Percentiles rank a stretch among this genome's conserved stretches.
Conservation (phyloP, 306 rosid species). For the Ziziphus jujuba region DNA sequence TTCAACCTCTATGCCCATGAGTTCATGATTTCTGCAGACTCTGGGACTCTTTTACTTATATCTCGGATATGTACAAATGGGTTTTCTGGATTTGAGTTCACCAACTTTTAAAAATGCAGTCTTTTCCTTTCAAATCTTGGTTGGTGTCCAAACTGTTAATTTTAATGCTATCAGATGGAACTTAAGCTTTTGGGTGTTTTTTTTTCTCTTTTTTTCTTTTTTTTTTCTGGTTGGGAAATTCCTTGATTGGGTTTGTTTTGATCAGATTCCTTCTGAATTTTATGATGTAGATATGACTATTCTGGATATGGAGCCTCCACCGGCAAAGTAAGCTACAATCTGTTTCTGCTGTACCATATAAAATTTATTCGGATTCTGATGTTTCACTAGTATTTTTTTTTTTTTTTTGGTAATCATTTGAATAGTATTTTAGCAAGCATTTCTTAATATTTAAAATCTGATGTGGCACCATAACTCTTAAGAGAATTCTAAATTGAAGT, state of each 20-base stretch:
- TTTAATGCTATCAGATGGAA: constrained; percentile 9
- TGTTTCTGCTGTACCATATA: constrained; percentile 13
- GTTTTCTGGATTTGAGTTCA: constrained; percentile 7
- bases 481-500: no score
- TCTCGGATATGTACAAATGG: background rate
- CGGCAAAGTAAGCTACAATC: constrained; percentile 69
- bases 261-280: constrained; percentile 28
- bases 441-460: background rate
- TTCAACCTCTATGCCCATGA: background rate
- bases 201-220: no score
- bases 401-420: no score
- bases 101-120: background rate
- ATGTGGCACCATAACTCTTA: no score
- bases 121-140: no score
- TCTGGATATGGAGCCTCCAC: constrained; percentile 99
- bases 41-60: background rate
- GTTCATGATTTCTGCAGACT: background rate
- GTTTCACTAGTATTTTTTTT: background rate
- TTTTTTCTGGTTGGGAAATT: constrained; percentile 8
- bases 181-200: constrained; percentile 2
- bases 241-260: constrained; percentile 16
- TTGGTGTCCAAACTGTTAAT: no score
- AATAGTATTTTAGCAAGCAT: background rate
- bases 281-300: constrained; percentile 83
- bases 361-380: constrained; percentile 3